Evolutionary conservation across 2,329 filamentous ascomycete species (phyloP).

Genomic region (Zarea fungicola): DNA sequence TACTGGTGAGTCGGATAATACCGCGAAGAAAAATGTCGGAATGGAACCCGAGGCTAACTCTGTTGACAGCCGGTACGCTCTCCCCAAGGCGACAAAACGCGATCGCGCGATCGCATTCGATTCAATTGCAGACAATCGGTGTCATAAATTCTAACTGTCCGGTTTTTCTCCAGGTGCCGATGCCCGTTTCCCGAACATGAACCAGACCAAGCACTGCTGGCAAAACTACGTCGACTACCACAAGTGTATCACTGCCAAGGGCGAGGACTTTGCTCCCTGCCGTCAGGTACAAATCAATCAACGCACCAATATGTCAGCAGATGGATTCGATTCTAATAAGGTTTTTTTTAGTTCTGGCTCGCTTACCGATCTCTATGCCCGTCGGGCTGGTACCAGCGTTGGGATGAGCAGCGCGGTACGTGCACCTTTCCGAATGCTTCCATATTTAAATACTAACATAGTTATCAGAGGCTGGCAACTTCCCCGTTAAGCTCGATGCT

Average conservation of each 20-base stretch:
- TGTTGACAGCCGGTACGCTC: constrained; percentile 40
- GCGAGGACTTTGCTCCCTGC: constrained; percentile 97
- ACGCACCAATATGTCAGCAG: not conserved
- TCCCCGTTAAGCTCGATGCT: constrained; percentile 60
- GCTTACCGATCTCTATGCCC: constrained; percentile 98
- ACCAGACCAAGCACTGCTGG: constrained; percentile 99
- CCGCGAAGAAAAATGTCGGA: constrained; percentile 27
- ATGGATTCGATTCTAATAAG: not conserved
- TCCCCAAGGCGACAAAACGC: constrained; percentile 14
- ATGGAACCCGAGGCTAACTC: constrained; percentile 37
- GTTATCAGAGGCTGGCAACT: constrained; percentile 59
- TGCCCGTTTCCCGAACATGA: constrained; percentile 97
- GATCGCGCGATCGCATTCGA: constrained; percentile 19
- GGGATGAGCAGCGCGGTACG: constrained; percentile 96
- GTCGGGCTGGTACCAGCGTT: constrained; percentile 85
- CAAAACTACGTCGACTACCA: constrained; percentile 99
- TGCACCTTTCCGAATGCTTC: constrained; percentile 17
- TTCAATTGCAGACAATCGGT: constrained; percentile 21
- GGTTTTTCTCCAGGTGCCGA: constrained; percentile 69
- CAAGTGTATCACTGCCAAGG: constrained; percentile 98
- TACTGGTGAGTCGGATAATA: constrained; percentile 68
- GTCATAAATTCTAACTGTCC: constrained; percentile 14
- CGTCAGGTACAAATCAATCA: constrained; percentile 65
- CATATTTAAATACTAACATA: constrained; percentile 23
- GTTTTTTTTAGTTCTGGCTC: constrained; percentile 74